Percentiles rank a stretch among this genome's conserved stretches.
Conservation (phyloP, 208 protist genomes). For the Crithidia sp. region DNA sequence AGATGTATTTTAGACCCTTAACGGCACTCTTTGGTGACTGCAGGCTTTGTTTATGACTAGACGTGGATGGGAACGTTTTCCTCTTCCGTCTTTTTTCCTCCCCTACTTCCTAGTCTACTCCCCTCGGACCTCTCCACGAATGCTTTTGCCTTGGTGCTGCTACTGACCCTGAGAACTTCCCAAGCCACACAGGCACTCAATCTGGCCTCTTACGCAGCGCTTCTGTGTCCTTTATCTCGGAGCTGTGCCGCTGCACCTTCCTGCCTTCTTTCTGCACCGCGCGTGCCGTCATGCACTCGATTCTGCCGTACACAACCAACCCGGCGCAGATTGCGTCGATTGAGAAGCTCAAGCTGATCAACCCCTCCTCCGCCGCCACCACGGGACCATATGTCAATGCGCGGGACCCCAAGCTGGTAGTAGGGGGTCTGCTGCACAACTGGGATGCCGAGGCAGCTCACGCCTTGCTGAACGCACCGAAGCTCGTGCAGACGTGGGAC, state of each 20-base stretch:
- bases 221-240: too few relatives aligned
- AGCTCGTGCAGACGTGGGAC: conserved; percentile 77
- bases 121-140: too few relatives aligned
- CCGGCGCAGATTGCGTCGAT: conserved; percentile 78
- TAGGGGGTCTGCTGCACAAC: conserved; percentile 75
- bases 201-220: too few relatives aligned
- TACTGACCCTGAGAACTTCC: not conserved
- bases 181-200: too few relatives aligned
- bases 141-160: not conserved
- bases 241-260: not conserved
- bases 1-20: too few relatives aligned
- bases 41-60: too few relatives aligned
- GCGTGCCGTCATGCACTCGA: conserved; percentile 59
- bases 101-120: not conserved
- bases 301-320: conserved; percentile 88
- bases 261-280: not conserved
- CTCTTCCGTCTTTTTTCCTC: not conserved
- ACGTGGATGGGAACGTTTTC: too few relatives aligned
- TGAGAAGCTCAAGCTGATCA: conserved; percentile 79
- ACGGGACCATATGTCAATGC: conserved; percentile 71
- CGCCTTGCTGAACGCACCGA: conserved; percentile 52
- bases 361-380: conserved; percentile 62
- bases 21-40: too few relatives aligned
- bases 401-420: conserved; percentile 68
- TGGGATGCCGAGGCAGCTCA: conserved; percentile 85